Conservation (phyloP, 192 early-diverging fungal genomes). For the Endogone sp. region DNA sequence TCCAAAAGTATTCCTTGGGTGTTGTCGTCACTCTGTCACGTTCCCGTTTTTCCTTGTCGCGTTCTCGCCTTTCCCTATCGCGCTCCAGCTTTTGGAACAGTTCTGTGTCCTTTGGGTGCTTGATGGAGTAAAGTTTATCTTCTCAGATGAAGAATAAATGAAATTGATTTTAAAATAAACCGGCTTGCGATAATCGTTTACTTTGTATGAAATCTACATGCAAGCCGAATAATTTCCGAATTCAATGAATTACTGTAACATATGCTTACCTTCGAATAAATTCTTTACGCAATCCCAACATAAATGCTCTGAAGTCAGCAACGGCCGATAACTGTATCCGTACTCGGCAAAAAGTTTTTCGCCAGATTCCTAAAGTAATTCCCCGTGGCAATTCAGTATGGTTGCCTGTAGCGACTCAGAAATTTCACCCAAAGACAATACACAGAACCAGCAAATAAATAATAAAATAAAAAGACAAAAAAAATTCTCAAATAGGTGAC, state of each 20-base stretch:
- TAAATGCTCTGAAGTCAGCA: conserved; percentile 13
- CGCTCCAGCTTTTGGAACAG: conserved; percentile 2
- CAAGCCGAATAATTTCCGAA: too few species aligned
- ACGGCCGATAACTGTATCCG: conserved; percentile 4
- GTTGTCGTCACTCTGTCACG: too few species aligned
- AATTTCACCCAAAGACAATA: too few species aligned
- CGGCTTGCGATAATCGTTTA: too few species aligned
- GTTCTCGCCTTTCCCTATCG: not conserved
- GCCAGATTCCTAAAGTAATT: conserved; percentile 2
- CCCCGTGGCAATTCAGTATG: not conserved
- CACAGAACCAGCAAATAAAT: too few species aligned
- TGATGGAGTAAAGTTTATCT: conserved; percentile 26
- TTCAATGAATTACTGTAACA: not conserved
- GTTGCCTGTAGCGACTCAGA: not conserved
- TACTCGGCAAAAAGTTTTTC: conserved; percentile 3
- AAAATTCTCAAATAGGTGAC: too few species aligned
- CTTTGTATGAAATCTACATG: too few species aligned
- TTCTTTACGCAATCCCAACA: conserved; percentile 13
- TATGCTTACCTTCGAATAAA: conserved; percentile 13
- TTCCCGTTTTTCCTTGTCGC: not conserved
- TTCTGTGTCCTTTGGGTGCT: conserved; percentile 20
- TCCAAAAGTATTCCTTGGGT: not conserved
- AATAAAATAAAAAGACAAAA: not conserved
- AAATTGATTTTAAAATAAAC: not conserved
- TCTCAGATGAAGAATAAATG: not conserved